phyloP scores from a whole-genome alignment of 495 filamentous ascomycete species.

The Pseudotulostoma volvatum region DNA sequence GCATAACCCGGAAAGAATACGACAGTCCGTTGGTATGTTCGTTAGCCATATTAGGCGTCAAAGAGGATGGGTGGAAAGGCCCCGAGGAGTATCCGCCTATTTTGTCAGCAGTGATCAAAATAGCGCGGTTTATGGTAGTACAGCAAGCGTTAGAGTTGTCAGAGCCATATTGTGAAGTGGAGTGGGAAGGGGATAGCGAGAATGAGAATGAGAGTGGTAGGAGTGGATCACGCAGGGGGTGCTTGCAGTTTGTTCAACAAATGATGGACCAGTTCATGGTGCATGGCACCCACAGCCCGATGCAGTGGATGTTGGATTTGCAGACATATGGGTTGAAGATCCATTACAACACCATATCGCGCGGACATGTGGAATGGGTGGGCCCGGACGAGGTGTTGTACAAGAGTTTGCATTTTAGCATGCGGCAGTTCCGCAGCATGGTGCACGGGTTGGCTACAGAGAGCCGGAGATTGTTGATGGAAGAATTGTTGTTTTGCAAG shows the following conservation, averaged over 20 bases:
- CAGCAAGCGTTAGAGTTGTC: conserved; percentile 3
- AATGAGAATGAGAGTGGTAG: background rate
- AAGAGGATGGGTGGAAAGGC: background rate
- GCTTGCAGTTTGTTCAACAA: conserved; percentile 1
- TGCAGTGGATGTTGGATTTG: conserved; percentile 14
- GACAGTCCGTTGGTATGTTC: conserved; percentile 5
- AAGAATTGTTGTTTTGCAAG: background rate
- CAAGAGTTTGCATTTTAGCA: conserved; percentile 5
- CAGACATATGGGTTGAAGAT: conserved; percentile 17
- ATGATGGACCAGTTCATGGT: conserved; percentile 6
- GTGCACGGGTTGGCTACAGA: background rate
- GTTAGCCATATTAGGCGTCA: conserved; percentile 1
- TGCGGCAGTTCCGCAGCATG: conserved; percentile 4
- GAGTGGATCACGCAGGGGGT: background rate
- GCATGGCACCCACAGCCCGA: conserved; percentile 1
- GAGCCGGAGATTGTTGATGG: background rate
- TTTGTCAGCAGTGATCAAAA: conserved; percentile 4
- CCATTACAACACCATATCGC: conserved; percentile 12
- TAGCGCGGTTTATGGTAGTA: conserved; percentile 4
- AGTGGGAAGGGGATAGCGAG: background rate
- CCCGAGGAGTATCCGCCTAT: conserved; percentile 1
- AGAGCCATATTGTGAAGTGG: background rate
- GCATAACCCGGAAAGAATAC: conserved; percentile 1
- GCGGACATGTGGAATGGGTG: conserved; percentile 3
- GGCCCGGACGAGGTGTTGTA: conserved; percentile 4